These are phyloP conservation scores for Agaricus subrufescens DNA, from an alignment of 768 basidiomycete species.

Conservation along the genomic window DNA sequence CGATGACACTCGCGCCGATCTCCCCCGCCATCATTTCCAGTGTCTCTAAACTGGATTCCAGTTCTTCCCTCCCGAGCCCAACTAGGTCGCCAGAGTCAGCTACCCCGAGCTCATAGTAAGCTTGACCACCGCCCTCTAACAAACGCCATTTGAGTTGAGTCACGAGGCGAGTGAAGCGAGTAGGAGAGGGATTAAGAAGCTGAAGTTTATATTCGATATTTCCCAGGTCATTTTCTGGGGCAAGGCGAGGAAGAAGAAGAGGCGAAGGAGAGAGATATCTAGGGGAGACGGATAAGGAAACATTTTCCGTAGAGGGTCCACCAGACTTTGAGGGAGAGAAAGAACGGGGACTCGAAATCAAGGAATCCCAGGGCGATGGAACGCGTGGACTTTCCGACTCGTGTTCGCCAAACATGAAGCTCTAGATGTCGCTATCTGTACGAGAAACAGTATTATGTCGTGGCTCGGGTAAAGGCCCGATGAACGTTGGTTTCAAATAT, in stretches of 20 bases:
- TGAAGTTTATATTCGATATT: constrained; percentile 96
- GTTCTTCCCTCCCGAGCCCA: constrained; percentile 67
- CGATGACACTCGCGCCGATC: constrained; percentile 87
- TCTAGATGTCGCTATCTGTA: neutral
- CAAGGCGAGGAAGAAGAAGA: constrained; percentile 46
- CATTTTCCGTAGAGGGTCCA: constrained; percentile 6
- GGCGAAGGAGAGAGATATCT: constrained; percentile 1
- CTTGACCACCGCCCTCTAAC: constrained; percentile 78
- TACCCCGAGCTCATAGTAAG: constrained; percentile 80
- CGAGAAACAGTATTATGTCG: constrained; percentile 7
- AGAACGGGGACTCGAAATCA: constrained; percentile 54
- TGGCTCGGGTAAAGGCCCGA: neutral
- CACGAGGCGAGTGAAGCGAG: constrained; percentile 78
- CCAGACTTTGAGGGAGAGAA: constrained; percentile 30
- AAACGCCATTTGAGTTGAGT: constrained; percentile 97
- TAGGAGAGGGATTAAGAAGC: constrained; percentile 70
- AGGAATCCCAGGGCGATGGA: constrained; percentile 78
- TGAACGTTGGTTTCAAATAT: neutral
- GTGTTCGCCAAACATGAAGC: constrained; percentile 69
- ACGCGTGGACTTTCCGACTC: constrained; percentile 77
- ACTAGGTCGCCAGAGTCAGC: constrained; percentile 86
- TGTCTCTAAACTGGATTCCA: constrained; percentile 80
- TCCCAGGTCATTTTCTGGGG: constrained; percentile 78
- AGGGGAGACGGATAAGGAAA: neutral
- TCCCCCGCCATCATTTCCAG: constrained; percentile 93